Evolutionary conservation across 192 early-diverging fungal species (phyloP).

Genomic region (Podila horticola): DNA sequence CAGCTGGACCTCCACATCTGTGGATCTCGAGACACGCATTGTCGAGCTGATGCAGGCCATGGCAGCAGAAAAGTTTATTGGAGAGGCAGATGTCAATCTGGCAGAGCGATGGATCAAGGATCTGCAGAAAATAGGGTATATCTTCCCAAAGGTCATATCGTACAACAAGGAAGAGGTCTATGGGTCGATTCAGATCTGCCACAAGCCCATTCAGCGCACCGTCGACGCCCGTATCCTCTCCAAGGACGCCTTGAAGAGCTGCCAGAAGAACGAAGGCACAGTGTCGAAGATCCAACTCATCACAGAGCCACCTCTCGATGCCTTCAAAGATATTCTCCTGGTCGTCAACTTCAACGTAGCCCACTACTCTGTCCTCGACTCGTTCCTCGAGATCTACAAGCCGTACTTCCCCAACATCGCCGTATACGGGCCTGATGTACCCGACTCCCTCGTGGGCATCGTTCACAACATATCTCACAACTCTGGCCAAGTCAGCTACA

Average conservation of each 20-base stretch:
- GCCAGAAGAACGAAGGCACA: not conserved
- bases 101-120: not conserved
- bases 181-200: not conserved
- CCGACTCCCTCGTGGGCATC: not conserved
- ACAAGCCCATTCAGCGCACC: not conserved
- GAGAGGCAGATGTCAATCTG: not conserved
- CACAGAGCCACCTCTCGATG: not conserved
- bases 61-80: not conserved
- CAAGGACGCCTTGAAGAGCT: not conserved
- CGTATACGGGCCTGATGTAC: not conserved
- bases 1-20: not conserved
- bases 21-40: not conserved
- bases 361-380: not conserved
- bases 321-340: slow-evolving; percentile 6
- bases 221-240: not conserved
- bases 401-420: slow-evolving; percentile 8
- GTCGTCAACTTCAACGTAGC: slow-evolving; percentile 8
- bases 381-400: slow-evolving; percentile 2
- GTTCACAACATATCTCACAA: not conserved
- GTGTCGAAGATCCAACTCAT: not conserved
- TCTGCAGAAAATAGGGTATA: not conserved
- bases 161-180: not conserved
- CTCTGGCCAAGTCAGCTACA: not conserved
- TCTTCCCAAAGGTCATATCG: not conserved
- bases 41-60: slow-evolving; percentile 1